Base-by-base conservation (phyloP, 805 yeast genomes). In the Kodamaea nitidulidarum region DNA sequence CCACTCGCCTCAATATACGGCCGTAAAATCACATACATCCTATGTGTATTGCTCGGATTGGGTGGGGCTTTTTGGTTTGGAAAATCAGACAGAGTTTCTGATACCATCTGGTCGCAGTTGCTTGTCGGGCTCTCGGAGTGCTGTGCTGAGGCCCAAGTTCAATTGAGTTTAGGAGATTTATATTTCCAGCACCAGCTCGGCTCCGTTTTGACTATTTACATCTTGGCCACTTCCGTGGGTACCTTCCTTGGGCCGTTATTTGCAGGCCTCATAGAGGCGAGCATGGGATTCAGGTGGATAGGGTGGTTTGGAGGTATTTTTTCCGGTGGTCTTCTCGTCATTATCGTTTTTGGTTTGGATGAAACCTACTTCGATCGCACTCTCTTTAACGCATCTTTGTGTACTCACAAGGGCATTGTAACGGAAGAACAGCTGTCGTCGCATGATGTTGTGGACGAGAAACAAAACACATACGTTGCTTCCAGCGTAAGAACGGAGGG, bases 121-220 rank as follows among this genome's bases (percentile, higher is more conserved):
- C 83, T 84, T 57, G 86, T 82, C 15, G 93, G 93, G n/a, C 79
- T 82, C 14, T 71, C 83, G 27, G 95, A 85, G 56, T 78, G 86
- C 3, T 80, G 88, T 55, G 84, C 86, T 9, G 86, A 80, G 54
- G 84, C 86, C 18, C 81, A 77, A 42, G 85, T 77, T 44, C 88
- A 71, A 65, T 73, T 76, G 50, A 81, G 79, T 33, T 70, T 73
- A 50, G 75, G 88, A 2, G 95, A 87, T 55, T 73, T 84, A 55
- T 86, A 77, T 55, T 86, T 72, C 60, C 83, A 79, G 47, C 95
- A 86, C 57, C 88, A 85, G 54, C 66, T 85, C 16, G 88, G 90
- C 37, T 67, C 80, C 20, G 78, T 78, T 9, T 70, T 87, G 58
- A 85, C 93, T 0, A 67, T 80, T 11, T 87, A 85, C 60, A 84